phyloP scores from a whole-genome alignment of 768 basidiomycete genomes.

The Lentinula guzmanii region DNA sequence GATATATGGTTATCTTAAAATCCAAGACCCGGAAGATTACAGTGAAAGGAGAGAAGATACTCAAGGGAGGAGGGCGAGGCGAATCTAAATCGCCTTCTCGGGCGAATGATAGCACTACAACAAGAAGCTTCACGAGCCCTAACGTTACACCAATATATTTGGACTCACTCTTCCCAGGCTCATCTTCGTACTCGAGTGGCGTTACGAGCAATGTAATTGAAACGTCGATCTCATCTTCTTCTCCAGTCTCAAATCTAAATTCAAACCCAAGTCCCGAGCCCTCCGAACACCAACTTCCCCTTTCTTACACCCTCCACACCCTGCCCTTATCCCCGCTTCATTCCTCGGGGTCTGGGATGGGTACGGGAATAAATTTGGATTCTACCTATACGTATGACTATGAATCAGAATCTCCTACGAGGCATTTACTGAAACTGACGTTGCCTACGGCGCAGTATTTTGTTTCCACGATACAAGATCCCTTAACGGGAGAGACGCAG shows the following conservation, averaged over 20 bases:
- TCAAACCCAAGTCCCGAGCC: not conserved
- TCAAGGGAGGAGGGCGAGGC: not conserved
- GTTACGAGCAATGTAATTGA: not conserved
- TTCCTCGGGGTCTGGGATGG: constrained; percentile 45
- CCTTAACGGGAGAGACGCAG: constrained; percentile 66
- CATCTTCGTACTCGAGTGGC: not conserved
- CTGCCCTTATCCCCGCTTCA: constrained; percentile 80
- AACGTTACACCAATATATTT: not conserved
- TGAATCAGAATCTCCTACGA: constrained; percentile 35
- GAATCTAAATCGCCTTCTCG: not conserved
- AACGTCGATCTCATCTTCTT: not conserved
- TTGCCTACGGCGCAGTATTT: constrained; percentile 82
- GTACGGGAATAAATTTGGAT: constrained; percentile 19
- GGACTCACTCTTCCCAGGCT: not conserved
- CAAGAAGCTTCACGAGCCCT: not conserved
- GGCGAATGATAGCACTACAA: not conserved
- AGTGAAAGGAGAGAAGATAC: not conserved
- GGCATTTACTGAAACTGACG: constrained; percentile 73
- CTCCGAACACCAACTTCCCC: constrained; percentile 35
- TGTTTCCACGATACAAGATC: constrained; percentile 72
- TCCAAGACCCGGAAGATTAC: constrained; percentile 12
- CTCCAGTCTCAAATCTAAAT: not conserved
- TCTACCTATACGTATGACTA: not conserved
- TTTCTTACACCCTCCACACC: constrained; percentile 59
- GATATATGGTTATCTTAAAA: constrained; percentile 52